Evolutionary conservation across 169 alveolate species (phyloP), one percentile per base, ranked within the genome.

Genomic region (Plasmodium knowlesi): DNA sequence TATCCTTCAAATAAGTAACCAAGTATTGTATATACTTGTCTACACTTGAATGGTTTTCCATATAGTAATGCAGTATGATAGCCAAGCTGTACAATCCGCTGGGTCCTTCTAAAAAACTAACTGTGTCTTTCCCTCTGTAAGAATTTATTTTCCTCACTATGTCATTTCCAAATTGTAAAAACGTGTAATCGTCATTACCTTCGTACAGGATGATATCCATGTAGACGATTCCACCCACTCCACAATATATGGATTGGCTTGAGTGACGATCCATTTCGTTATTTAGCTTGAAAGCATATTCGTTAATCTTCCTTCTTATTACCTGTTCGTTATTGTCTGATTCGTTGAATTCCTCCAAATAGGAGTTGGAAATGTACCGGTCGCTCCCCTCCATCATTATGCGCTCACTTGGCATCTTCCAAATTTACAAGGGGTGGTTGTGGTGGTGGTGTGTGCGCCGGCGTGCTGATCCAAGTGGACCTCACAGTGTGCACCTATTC

Each of bases 211-310:
- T 19, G 25, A 86, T 73, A 39, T 86, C 70, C 93, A 86, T 86
- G 76, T 86, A 86, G 34, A 86, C 30, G 14, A 86, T 86, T n/a
- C 93, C 93, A n/a, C 93, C 84, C 43, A 86, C 19, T 1, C 93
- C 93, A 76, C 93, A 86, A 70, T 86, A 86, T 22, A 86, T 43
- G 3, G 93, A 86, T 9, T 78, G 50, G 28, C 70, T 86, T 46
- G 83, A 37, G 80, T 86, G 83, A 9, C 43, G 28, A 3, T 57
- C 80, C 39, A 74, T 50, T 41, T 86, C 86, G 67, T 37, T 53
- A 22, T 86, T 86, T 86, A 86, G 54, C 19, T 50, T 39, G 3
- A 39, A 50, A 10, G 81, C 22, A 54, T 50, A 86, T 43, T 86
- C 93, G 67, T 53, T 86, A 1, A 86, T 86, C 67, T 76, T 86